Base-by-base conservation (phyloP, 2,329 filamentous ascomycete genomes). In the Mycosphaerelloides madeirae region DNA sequence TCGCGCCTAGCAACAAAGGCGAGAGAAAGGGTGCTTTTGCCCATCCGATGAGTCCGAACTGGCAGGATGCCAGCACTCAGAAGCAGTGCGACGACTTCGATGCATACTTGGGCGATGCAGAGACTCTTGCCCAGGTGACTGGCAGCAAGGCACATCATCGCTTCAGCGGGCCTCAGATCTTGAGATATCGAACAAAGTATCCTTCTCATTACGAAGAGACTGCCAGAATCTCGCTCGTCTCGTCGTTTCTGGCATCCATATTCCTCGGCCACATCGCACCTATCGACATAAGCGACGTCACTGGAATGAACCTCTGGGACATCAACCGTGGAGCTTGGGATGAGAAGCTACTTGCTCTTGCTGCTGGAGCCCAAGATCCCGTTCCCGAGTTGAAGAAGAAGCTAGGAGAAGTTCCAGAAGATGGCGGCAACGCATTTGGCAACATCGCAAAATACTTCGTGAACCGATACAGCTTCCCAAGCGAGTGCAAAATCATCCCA, bases 11-110 rank as follows among this genome's bases (percentile, higher is more conserved):
- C 5, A 53, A 59, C 3, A 64, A 66, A 48, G 63, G 63, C 11
- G 61, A 68, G 50, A 43, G 35, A 29, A 70, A 72, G 8, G 71
- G 69, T 3, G 85, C 84, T 0, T 87, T 97, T 62, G 85, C 89
- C 13, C 85, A 94, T 65, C 83, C 85, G 3, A 90, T 83, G 69
- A 89, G 87, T 54, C 93, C 93, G 6, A 98, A 97, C 66, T 98
- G 93, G 93, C 93, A 97, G 70, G 93, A 98, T 66, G 85, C 90
- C 50, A 95, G 89, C 69, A 97, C 93, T 2, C 89, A 96, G 70
- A 76, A 76, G 54, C 87, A 98, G 69, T 96, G 90, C 63, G 89
- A 96, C 64, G 76, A 79, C 52, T 97, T 97, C 62, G 90, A 97
- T 65, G 76, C 72, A 4, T 72, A 74, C 41, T 70, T 96, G 6